These are phyloP conservation scores for Candida mesenterica DNA, from an alignment of 1,139 yeast genomes.

Conservation along the genomic window DNA sequence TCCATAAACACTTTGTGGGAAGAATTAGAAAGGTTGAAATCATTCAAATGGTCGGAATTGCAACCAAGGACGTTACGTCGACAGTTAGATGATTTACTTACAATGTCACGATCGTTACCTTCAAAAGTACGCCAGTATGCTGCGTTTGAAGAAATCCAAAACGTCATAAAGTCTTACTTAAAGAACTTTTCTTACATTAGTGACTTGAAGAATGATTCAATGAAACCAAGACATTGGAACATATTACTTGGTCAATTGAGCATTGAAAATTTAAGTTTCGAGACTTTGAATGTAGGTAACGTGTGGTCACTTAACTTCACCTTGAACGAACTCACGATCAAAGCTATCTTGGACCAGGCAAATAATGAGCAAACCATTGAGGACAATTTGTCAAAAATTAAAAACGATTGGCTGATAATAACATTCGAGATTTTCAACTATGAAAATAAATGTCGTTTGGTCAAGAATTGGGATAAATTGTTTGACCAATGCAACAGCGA, in stretches of 20 bases:
- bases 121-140: constrained; percentile 62
- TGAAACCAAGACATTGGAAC: constrained; percentile 72
- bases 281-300: constrained; percentile 45
- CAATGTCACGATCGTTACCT: constrained; percentile 53
- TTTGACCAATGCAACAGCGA: constrained; percentile 63
- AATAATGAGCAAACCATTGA: constrained; percentile 71
- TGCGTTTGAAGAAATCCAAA: constrained; percentile 63
- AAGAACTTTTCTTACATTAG: constrained; percentile 40
- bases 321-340: constrained; percentile 46
- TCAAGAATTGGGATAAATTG: constrained; percentile 67
- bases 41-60: constrained; percentile 50
- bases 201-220: constrained; percentile 55
- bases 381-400: constrained; percentile 49
- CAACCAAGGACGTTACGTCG: constrained; percentile 48
- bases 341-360: constrained; percentile 59
- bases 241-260: constrained; percentile 31
- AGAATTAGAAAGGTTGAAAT: constrained; percentile 45
- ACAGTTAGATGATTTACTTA: constrained; percentile 51
- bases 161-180: constrained; percentile 39
- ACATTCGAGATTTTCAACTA: constrained; percentile 58
- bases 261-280: constrained; percentile 16
- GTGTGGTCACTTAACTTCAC: constrained; percentile 58
- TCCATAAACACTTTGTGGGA: constrained; percentile 57
- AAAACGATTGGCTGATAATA: constrained; percentile 46
- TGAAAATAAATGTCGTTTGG: constrained; percentile 52